Evolutionary conservation across 1,284 basidiomycete genomes (phyloP).

Genomic region (Rhodotorula sp.): DNA sequence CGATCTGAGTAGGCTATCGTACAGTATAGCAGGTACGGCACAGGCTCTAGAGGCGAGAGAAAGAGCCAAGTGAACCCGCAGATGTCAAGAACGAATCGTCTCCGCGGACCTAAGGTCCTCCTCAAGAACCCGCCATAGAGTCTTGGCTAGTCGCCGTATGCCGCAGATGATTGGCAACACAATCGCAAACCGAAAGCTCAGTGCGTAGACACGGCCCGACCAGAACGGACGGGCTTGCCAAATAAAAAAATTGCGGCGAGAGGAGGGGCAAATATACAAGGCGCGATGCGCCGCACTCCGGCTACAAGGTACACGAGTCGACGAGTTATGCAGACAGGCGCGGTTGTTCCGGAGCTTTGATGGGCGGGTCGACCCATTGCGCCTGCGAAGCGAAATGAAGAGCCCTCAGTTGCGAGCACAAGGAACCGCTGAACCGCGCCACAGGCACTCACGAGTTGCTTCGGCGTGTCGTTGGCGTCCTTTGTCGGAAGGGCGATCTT

Average conservation of each 20-base stretch:
- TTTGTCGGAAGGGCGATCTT: constrained; percentile 18
- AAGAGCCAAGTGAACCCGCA: not conserved
- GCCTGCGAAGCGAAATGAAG: constrained; percentile 1
- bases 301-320: not conserved
- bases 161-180: not conserved
- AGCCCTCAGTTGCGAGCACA: not conserved
- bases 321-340: not conserved
- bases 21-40: not conserved
- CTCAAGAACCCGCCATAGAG: too few relatives aligned
- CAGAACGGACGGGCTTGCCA: too few relatives aligned
- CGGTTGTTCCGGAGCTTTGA: not conserved
- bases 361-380: constrained; percentile 26
- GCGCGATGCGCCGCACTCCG: too few relatives aligned
- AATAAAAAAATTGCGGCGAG: too few relatives aligned
- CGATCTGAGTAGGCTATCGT: too few relatives aligned
- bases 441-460: constrained; percentile 19
- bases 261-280: too few relatives aligned
- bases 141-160: too few relatives aligned
- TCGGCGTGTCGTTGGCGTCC: constrained; percentile 29
- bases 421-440: too few relatives aligned
- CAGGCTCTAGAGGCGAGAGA: not conserved
- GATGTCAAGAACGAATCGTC: too few relatives aligned
- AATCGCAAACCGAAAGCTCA: not conserved
- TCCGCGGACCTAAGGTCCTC: too few relatives aligned
- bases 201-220: too few relatives aligned